Evolutionary conservation across 1,284 basidiomycete species (phyloP).

Genomic region (Austroboletus niveus): DNA sequence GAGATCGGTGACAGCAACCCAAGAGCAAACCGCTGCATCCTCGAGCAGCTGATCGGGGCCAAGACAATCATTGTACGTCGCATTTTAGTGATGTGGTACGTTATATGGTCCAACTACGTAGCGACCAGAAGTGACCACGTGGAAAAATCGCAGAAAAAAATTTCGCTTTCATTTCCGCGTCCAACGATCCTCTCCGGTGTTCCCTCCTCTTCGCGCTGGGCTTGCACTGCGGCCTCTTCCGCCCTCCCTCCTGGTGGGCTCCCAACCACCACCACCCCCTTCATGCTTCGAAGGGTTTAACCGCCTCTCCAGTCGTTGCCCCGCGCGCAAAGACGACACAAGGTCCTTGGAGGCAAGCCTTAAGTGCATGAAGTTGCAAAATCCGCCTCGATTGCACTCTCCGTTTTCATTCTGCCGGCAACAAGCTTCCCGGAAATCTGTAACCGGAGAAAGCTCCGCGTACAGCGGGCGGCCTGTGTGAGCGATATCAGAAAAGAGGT

Average conservation of each 20-base stretch:
- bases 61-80: too few relatives aligned
- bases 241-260: slow-evolving; percentile 64
- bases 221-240: slow-evolving; percentile 71
- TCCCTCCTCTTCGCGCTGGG: slow-evolving; percentile 56
- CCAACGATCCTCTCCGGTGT: slow-evolving; percentile 75
- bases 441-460: slow-evolving; percentile 97
- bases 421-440: slow-evolving; percentile 98
- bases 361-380: slow-evolving; percentile 99
- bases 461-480: slow-evolving; percentile 85
- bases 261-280: slow-evolving; percentile 76
- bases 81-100: not conserved
- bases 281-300: slow-evolving; percentile 62
- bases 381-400: slow-evolving; percentile 93
- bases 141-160: not conserved
- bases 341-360: slow-evolving; percentile 83
- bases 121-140: not conserved
- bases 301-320: slow-evolving; percentile 81
- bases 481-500: slow-evolving; percentile 4
- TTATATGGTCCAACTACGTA: not conserved
- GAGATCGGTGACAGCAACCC: too few relatives aligned
- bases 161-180: slow-evolving; percentile 48
- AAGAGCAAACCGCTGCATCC: too few relatives aligned
- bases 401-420: slow-evolving; percentile 98
- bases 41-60: too few relatives aligned
- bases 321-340: slow-evolving; percentile 74